Evolutionary conservation across 2,329 filamentous ascomycete species (phyloP).

Genomic region (Colletotrichum lentis): DNA sequence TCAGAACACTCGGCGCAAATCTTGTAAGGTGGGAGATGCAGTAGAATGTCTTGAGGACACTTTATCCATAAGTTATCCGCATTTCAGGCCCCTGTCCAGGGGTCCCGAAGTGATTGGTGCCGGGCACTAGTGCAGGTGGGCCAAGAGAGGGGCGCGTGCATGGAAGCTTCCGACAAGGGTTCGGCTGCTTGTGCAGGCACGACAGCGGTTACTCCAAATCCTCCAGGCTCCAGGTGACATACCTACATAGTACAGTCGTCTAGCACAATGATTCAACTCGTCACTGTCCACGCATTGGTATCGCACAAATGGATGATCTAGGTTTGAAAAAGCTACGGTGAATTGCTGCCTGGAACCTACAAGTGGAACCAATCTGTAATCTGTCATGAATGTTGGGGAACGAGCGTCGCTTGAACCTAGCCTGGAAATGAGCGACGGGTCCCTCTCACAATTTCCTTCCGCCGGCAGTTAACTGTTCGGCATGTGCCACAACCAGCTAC

Average conservation of each 20-base stretch:
- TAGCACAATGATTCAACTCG: background rate
- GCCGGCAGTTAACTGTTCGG: background rate
- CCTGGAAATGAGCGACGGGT: slow-evolving; percentile 23
- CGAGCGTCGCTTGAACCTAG: slow-evolving; percentile 33
- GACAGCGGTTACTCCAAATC: background rate
- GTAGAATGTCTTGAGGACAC: slow-evolving; percentile 36
- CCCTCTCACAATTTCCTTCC: slow-evolving; percentile 12
- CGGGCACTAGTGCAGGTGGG: slow-evolving; percentile 18
- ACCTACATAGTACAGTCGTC: no score
- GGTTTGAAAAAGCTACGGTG: slow-evolving; percentile 11
- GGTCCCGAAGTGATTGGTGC: slow-evolving; percentile 37
- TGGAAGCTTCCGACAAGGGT: slow-evolving; percentile 29
- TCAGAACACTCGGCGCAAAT: slow-evolving; percentile 30
- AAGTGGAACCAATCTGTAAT: slow-evolving; percentile 39
- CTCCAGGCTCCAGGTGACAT: background rate
- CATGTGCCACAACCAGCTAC: background rate
- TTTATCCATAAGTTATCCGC: slow-evolving; percentile 39
- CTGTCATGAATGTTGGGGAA: slow-evolving; percentile 32
- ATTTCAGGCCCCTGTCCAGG: slow-evolving; percentile 34
- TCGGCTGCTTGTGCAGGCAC: background rate
- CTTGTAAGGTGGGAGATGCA: slow-evolving; percentile 24
- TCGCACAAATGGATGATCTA: background rate
- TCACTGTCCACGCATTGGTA: no score
- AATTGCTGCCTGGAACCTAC: slow-evolving; percentile 35
- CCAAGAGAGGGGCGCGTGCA: slow-evolving; percentile 21